These are phyloP conservation scores for Beta macrorhiza DNA, from an alignment of 179 eudicot species.

Conservation along the genomic window DNA sequence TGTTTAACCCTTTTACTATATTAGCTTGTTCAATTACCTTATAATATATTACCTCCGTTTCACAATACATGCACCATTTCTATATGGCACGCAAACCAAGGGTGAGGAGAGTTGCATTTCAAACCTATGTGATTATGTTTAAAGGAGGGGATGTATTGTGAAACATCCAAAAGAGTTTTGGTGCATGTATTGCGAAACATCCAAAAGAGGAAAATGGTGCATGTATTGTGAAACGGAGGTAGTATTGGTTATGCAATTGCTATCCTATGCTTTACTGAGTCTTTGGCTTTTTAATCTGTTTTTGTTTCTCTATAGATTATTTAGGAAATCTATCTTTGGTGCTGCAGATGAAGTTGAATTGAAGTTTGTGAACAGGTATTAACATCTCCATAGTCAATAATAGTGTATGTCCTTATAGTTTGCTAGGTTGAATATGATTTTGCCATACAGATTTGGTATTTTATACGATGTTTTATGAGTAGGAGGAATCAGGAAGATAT, in stretches of 20 bases:
- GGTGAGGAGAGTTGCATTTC: no score
- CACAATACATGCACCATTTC: no score
- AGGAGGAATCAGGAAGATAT: constrained; percentile 93
- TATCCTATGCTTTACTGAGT: background rate
- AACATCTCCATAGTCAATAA: background rate
- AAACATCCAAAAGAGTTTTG: no score
- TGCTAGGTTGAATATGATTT: background rate
- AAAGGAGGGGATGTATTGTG: no score
- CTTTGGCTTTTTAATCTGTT: background rate
- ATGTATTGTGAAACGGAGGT: no score
- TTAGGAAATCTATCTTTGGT: constrained; percentile 83
- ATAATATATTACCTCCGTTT: background rate
- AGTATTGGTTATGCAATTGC: background rate
- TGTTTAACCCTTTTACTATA: background rate
- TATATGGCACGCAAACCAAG: no score
- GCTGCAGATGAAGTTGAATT: constrained; percentile 90
- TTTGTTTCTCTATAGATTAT: constrained; percentile 44
- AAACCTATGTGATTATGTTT: no score
- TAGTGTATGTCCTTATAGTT: background rate
- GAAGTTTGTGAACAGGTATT: constrained; percentile 85
- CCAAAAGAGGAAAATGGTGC: no score
- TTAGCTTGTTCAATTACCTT: background rate
- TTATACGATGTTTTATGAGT: constrained; percentile 20
- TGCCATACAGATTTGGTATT: background rate
- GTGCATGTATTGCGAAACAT: no score